Percentiles rank a stretch among this genome's conserved stretches.
Evolutionary conservation across 257 asterid genomes (phyloP).

Genomic region (Solanum sparsipilum): DNA sequence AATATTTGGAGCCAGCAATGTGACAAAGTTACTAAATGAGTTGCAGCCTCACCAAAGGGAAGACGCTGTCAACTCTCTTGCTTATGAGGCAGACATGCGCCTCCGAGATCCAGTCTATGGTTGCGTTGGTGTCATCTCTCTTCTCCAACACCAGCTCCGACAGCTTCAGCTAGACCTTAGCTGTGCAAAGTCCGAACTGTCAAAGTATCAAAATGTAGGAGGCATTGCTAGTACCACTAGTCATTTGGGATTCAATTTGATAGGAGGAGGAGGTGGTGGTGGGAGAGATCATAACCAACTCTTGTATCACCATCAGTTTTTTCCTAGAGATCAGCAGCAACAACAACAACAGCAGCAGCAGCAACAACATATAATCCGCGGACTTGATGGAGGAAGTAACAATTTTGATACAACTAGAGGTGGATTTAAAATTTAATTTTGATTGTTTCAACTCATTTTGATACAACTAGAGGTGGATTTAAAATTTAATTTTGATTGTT

Average conservation of each 20-base stretch:
- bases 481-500: neutral
- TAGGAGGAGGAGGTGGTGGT: conserved; percentile 23
- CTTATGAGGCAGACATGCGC: conserved; percentile 70
- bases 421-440: neutral
- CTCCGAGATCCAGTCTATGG: conserved; percentile 79
- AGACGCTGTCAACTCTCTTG: conserved; percentile 60
- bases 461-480: neutral
- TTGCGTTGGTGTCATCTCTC: conserved; percentile 73
- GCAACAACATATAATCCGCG: neutral
- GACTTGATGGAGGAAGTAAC: conserved; percentile 10
- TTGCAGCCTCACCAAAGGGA: conserved; percentile 70
- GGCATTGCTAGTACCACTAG: conserved; percentile 8
- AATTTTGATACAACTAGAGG: neutral
- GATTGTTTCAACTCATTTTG: neutral
- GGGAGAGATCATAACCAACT: conserved; percentile 32
- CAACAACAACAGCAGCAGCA: neutral
- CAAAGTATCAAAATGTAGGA: conserved; percentile 47
- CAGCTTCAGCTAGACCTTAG: conserved; percentile 65
- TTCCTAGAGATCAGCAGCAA: conserved; percentile 10
- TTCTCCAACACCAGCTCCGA: conserved; percentile 75
- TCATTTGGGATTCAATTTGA: conserved; percentile 23
- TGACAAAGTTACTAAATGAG: conserved; percentile 60
- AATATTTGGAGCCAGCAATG: conserved; percentile 68
- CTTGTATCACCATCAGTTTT: conserved; percentile 50
- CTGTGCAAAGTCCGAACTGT: conserved; percentile 69